A percentile compares a stretch with the other conserved stretches of the same genome.
Conservation (phyloP, 2,329 filamentous ascomycete genomes). For the Aureobasidium leucospermi region DNA sequence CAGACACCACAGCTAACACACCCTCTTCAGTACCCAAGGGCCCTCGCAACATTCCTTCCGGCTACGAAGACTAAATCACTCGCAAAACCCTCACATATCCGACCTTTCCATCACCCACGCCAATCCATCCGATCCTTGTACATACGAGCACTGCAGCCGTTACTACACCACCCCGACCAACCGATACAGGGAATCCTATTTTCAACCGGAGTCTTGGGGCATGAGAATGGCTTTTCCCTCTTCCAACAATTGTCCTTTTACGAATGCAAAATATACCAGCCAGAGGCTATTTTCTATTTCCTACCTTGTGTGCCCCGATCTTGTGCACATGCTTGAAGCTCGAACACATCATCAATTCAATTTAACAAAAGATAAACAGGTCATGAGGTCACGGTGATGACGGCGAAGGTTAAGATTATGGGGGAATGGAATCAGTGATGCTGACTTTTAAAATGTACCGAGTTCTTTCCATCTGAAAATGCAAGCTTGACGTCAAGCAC, state of each 20-base stretch:
- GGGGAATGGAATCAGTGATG: background rate
- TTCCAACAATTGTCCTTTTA: background rate
- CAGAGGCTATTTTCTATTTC: background rate
- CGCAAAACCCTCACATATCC: background rate
- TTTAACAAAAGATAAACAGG: too few relatives aligned
- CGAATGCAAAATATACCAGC: slow-evolving; percentile 8
- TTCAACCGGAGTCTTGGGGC: background rate
- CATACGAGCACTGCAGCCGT: background rate
- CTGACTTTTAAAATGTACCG: background rate
- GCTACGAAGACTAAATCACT: slow-evolving; percentile 38
- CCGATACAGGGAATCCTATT: background rate
- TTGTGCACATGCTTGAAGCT: background rate
- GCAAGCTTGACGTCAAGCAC: too few relatives aligned
- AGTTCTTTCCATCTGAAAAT: background rate
- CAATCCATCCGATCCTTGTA: background rate
- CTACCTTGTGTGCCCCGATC: background rate
- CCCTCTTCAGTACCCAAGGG: slow-evolving; percentile 38
- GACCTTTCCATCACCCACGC: background rate
- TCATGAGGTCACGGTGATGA: too few relatives aligned
- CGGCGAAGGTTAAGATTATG: too few relatives aligned
- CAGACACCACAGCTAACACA: background rate
- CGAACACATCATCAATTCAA: background rate
- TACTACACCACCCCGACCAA: background rate
- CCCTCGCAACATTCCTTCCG: slow-evolving; percentile 36
- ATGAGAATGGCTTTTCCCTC: background rate